Percentiles rank a stretch among this genome's conserved stretches.
Conservation (phyloP, 345 rosid genomes). For the Cardamine resedifolia region DNA sequence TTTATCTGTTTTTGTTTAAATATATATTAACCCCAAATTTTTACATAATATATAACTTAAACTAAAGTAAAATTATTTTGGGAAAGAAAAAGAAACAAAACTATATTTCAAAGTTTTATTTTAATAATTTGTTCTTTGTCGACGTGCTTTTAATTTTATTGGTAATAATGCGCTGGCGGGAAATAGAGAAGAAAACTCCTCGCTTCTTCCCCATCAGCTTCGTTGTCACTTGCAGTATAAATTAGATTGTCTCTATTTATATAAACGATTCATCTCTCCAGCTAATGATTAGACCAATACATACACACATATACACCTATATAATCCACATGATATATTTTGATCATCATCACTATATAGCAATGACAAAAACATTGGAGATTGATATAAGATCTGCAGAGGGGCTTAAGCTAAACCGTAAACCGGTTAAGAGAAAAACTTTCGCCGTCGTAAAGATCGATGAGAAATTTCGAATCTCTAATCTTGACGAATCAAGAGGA, state of each 20-base stretch:
- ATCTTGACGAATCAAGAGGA: conserved; percentile 36
- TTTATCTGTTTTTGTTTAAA: background rate
- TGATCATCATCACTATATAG: background rate
- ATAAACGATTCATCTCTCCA: background rate
- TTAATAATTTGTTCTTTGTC: background rate
- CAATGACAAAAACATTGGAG: conserved; percentile 44
- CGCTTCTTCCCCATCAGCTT: conserved; percentile 3
- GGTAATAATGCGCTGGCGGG: background rate
- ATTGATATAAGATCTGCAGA: conserved; percentile 60
- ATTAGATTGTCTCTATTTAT: background rate
- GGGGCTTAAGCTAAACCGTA: conserved; percentile 46
- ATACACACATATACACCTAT: background rate
- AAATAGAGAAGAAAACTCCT: conserved; percentile 1
- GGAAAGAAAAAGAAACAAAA: background rate
- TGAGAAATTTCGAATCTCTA: conserved; percentile 15
- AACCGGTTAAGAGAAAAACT: conserved; percentile 42
- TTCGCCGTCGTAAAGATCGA: conserved; percentile 38
- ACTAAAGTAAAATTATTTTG: no score
- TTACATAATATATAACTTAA: background rate
- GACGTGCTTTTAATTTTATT: background rate
- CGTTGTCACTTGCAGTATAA: background rate
- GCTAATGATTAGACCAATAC: conserved; percentile 2
- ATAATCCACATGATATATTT: conserved; percentile 9
- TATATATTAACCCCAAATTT: background rate
- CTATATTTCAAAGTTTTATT: background rate